Evolutionary conservation across 768 basidiomycete species (phyloP).

Genomic region (Suillus luteus): DNA sequence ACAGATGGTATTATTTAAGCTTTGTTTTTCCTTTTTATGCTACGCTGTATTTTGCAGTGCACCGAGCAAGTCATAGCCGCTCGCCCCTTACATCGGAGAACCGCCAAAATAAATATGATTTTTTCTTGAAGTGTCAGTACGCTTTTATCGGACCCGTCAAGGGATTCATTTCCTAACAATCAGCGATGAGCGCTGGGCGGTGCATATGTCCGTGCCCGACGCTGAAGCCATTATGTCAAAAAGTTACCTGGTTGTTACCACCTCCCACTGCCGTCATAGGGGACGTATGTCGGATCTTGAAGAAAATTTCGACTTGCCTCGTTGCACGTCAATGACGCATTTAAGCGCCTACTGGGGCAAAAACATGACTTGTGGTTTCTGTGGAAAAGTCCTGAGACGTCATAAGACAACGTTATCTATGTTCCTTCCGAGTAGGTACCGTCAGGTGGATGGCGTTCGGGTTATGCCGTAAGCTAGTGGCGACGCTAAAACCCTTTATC

Average conservation of each 20-base stretch:
- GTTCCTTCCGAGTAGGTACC: background rate
- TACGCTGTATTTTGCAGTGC: background rate
- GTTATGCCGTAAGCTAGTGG: background rate
- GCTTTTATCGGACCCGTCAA: background rate
- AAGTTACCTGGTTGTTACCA: background rate
- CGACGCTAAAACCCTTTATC: conserved; percentile 1
- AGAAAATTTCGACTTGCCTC: background rate
- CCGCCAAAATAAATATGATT: background rate
- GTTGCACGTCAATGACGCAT: background rate
- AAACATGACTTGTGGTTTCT: background rate
- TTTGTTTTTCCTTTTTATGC: background rate
- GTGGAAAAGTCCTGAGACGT: background rate
- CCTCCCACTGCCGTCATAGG: background rate
- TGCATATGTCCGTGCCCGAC: background rate
- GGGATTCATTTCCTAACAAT: conserved; percentile 3
- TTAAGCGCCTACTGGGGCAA: background rate
- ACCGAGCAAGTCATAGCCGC: too few species aligned
- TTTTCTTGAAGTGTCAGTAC: background rate
- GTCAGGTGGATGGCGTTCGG: background rate
- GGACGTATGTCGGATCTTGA: background rate
- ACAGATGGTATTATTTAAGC: conserved; percentile 32
- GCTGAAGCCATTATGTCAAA: background rate
- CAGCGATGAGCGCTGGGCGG: background rate
- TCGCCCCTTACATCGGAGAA: background rate
- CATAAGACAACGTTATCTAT: background rate